Evolutionary conservation across 1,139 yeast genomes (phyloP).

Genomic region (Saccharomyces hybrid): DNA sequence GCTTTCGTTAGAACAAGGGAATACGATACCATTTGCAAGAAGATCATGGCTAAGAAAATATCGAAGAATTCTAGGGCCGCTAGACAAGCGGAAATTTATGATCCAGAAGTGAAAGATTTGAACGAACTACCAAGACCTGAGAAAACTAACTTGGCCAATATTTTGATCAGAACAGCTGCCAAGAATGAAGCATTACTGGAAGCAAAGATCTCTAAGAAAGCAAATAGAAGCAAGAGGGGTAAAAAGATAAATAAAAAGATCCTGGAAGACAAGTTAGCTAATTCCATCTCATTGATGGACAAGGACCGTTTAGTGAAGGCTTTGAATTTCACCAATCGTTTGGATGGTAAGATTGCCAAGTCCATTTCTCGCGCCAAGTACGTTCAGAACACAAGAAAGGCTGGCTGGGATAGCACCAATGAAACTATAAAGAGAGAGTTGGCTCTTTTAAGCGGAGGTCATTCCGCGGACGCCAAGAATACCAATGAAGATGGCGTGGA

Average conservation of each 20-base stretch:
- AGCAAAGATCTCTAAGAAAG: constrained; percentile 45
- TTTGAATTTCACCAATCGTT: constrained; percentile 46
- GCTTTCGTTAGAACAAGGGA: too few species aligned
- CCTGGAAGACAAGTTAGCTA: constrained; percentile 21
- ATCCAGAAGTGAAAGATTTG: constrained; percentile 44
- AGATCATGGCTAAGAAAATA: constrained; percentile 34
- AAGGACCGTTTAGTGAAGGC: constrained; percentile 42
- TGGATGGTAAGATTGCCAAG: constrained; percentile 54
- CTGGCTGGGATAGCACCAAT: constrained; percentile 69
- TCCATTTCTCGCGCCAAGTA: constrained; percentile 57
- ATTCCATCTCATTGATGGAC: constrained; percentile 36
- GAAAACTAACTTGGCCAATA: constrained; percentile 50
- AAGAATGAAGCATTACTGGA: constrained; percentile 57
- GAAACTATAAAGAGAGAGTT: constrained; percentile 37
- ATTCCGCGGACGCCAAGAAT: constrained; percentile 2
- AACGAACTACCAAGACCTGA: constrained; percentile 49
- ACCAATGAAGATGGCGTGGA: constrained; percentile 15
- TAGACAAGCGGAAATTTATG: constrained; percentile 50
- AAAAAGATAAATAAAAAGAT: constrained; percentile 32
- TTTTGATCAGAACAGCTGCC: constrained; percentile 57
- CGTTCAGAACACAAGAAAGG: constrained; percentile 54
- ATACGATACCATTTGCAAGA: neutral
- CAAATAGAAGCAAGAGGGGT: constrained; percentile 33
- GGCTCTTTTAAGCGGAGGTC: constrained; percentile 9
- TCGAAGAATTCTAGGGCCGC: constrained; percentile 75